phyloP scores from a whole-genome alignment of 345 rosid genomes.

The Populus tremula region DNA sequence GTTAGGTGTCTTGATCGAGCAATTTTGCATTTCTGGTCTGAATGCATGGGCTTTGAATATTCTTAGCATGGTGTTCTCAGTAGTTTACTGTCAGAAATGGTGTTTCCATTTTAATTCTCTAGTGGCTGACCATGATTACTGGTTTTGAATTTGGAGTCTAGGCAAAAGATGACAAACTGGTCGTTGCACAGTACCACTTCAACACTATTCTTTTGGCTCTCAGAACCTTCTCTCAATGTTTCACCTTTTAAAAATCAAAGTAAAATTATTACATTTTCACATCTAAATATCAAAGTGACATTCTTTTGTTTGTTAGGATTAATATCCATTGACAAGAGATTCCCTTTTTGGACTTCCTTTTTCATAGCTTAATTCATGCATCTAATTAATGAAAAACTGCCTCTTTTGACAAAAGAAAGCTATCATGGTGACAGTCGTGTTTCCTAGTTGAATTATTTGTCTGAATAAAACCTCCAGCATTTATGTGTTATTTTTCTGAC shows the following conservation, averaged over 20 bases:
- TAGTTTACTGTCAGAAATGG: neutral
- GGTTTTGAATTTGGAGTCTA: neutral
- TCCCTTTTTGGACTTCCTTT: neutral
- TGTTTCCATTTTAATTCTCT: neutral
- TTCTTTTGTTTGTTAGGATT: neutral
- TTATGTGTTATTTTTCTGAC: neutral
- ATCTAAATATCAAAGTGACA: neutral
- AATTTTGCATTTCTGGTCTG: neutral
- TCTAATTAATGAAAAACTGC: neutral
- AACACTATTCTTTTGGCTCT: neutral
- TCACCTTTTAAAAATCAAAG: neutral
- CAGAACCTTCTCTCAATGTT: neutral
- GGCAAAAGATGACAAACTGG: neutral
- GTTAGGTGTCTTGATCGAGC: neutral
- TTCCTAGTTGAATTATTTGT: neutral
- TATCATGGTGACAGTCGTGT: neutral
- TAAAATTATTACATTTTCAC: neutral
- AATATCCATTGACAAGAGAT: neutral
- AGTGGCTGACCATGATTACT: neutral
- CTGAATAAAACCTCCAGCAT: neutral
- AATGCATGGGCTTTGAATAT: neutral
- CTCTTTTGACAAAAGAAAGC: neutral
- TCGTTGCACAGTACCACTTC: neutral
- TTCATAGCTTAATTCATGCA: neutral
- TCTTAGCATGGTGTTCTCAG: neutral